Evolutionary conservation across 768 basidiomycete species (phyloP), one percentile per base, ranked within the genome.

Genomic region (Podaxis mareebaensis): DNA sequence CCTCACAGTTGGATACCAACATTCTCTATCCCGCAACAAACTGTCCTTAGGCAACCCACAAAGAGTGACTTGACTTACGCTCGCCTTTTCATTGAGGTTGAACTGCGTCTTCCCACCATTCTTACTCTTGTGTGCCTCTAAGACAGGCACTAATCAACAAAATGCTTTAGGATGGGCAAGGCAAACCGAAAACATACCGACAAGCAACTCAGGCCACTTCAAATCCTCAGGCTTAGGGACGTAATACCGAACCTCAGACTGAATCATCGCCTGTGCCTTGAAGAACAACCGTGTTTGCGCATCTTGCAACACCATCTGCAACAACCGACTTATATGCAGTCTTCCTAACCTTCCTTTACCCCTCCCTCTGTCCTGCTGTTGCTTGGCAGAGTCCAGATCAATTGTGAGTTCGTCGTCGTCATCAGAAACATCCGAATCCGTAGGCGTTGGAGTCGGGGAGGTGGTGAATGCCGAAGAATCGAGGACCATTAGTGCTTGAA

Each of bases 201-300:
- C 76, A 15, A 98, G 82, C 67, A 91, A 91, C 57, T 88, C 88
- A 22, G 96, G 95, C 77, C 95, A 99, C 13, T 87, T 86, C 53
- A 99, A 75, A 72, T 98, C 96, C 66, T 88, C 90, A 2, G 81
- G 75, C 65, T 86, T 90, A 0, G 94, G 89, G 0, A 82, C 81
- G 73, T 91, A 98, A 69, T 92, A 89, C 66, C 90, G 80, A 39
- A 99, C 93, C 57, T 98, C 96, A 36, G 85, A 84, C 70, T 95
- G 92, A 36, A 99, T 87, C 51, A 97, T 83, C 1, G 93, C 85
- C 75, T 99, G 96, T 5, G 96, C 96, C 72, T 97, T 92, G 83
- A 99, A 99, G 69, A 98, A 95, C 52, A 99, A 74, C 60, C 95
- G 78, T 12, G 97, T 98, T 79, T 99, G 96, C 1, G 96, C 95